phyloP scores from a whole-genome alignment of 2,329 filamentous ascomycete species.

The Aspergillus ochraceus region DNA sequence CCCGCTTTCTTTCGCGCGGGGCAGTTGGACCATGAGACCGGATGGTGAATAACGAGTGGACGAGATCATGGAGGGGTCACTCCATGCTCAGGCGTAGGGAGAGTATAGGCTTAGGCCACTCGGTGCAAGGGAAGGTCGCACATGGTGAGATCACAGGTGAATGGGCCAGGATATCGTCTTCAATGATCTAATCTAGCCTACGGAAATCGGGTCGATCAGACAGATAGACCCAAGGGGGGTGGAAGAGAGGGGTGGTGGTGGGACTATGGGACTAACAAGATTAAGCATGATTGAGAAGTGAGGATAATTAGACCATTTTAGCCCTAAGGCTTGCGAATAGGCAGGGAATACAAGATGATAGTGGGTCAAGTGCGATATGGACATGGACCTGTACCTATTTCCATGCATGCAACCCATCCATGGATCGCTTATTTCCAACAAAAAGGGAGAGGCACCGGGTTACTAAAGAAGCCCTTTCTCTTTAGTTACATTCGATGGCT shows the following conservation, averaged over 20 bases:
- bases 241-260: not conserved
- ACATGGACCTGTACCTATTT: not conserved
- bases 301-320: not conserved
- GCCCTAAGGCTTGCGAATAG: not conserved
- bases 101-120: constrained; percentile 8
- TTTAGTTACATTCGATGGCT: not conserved
- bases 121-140: constrained; percentile 10
- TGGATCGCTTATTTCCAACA: not conserved
- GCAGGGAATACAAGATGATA: not conserved
- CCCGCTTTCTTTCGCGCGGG: not conserved
- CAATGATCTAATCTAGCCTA: not conserved
- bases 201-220: not conserved
- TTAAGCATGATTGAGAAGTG: not conserved
- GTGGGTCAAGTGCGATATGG: not conserved
- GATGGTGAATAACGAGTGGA: not conserved
- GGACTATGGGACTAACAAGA: not conserved
- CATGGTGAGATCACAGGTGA: constrained; percentile 17
- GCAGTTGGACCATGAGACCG: not conserved
- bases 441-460: not conserved
- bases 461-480: too few species aligned
- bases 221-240: not conserved
- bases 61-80: not conserved
- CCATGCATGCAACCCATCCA: not conserved
- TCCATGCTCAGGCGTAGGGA: constrained; percentile 1
- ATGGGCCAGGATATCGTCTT: not conserved